Conservation (phyloP, 2,329 filamentous ascomycete species). For the Colletotrichum brevisporum region DNA sequence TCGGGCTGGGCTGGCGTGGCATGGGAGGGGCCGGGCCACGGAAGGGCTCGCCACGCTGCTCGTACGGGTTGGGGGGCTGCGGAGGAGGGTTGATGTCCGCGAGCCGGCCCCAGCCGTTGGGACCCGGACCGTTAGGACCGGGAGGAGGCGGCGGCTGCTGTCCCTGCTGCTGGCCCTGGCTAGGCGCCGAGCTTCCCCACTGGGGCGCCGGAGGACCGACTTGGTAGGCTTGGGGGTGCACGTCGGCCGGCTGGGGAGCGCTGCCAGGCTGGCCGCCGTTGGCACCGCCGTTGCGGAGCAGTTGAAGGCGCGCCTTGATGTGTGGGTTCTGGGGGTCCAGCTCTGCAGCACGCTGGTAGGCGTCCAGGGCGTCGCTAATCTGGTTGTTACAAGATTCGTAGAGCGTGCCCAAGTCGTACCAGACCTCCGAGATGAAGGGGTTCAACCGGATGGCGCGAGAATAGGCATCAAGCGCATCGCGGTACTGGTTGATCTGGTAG, state of each 20-base stretch:
- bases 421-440: slow-evolving; percentile 98
- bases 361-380: slow-evolving; percentile 94
- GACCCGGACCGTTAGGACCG: slow-evolving; percentile 70
- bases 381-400: slow-evolving; percentile 99
- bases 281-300: slow-evolving; percentile 85
- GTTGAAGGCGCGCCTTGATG: slow-evolving; percentile 93
- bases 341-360: slow-evolving; percentile 94
- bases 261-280: slow-evolving; percentile 80
- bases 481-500: slow-evolving; percentile 99
- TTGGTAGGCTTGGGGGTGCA: slow-evolving; percentile 95
- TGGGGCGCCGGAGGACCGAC: slow-evolving; percentile 88
- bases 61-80: slow-evolving; percentile 85
- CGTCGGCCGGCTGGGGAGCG: slow-evolving; percentile 93
- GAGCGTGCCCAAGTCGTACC: slow-evolving; percentile 98
- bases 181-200: slow-evolving; percentile 86
- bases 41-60: slow-evolving; percentile 78
- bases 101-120: slow-evolving; percentile 74
- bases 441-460: slow-evolving; percentile 96
- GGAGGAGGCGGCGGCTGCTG: slow-evolving; percentile 64
- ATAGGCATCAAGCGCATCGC: slow-evolving; percentile 97
- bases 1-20: slow-evolving; percentile 81
- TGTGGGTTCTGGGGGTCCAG: slow-evolving; percentile 93
- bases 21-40: slow-evolving; percentile 77
- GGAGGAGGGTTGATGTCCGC: slow-evolving; percentile 84
- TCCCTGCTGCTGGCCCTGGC: slow-evolving; percentile 54